Base-by-base conservation (phyloP, 2,329 filamentous ascomycete species). In the Cadophora luteo-olivacea region DNA sequence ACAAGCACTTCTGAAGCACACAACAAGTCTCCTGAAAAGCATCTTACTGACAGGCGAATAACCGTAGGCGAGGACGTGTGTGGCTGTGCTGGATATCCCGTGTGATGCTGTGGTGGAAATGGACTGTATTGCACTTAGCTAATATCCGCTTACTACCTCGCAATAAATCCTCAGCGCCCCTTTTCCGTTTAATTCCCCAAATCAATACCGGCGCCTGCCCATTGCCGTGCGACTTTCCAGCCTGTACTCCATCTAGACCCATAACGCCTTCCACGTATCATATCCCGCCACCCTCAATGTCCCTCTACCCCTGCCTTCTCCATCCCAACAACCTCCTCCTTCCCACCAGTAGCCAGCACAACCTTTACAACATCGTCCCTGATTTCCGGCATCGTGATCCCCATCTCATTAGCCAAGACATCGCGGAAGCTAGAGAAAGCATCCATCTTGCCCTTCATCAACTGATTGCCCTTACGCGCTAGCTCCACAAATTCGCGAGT, bases 401-500 rank as follows among this genome's bases (percentile, higher is more conserved):
- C 72, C 72, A 79, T 79, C 69, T 77, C 76, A 66, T 68, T 61
- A 8, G 88, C 89, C 1, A 92, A 81, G 29, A 88, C 82, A 79
- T 91, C 88, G 64, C 88, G 81, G 77, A 92, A 91, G 36, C 79
- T 74, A 12, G 78, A 82, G 76, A 91, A 92, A 45, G 89, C 89
- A 74, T 80, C 78, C 79, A 84, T 82, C 82, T 91, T 91, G 66
- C 89, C 89, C 74, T 85, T 84, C 81, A 90, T 84, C 70, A 89
- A 81, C 83, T 91, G 89, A 81, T 92, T 92, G 51, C 85, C 83
- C 58, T 88, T 83, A 65, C 89, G 82, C 29, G 89, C 88, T 64
- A 89, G 83, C 85, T 92, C 89, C 75, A 91, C 89, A 75, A 92
- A 91, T 81, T 92, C 89, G 75, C 89, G 84, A 65, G 89, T 92